Evolutionary conservation across 371 early-diverging fungal genomes (phyloP).

Genomic region (Sporodiniella umbellata): DNA sequence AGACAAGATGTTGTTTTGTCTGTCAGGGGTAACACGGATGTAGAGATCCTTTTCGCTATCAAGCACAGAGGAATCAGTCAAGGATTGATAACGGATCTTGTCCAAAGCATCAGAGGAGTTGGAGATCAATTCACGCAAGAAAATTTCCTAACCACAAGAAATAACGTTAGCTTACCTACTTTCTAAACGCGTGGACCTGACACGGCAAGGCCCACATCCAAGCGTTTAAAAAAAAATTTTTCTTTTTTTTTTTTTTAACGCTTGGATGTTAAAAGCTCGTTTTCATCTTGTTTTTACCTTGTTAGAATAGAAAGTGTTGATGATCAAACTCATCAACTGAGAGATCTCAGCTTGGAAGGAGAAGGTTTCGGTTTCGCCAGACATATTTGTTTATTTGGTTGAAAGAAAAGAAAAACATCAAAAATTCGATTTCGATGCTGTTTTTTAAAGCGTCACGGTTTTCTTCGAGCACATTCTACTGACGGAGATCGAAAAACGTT

Average conservation of each 20-base stretch:
- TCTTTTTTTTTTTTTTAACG: too few species aligned
- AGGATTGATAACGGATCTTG: slow-evolving; percentile 71
- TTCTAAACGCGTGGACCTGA: too few species aligned
- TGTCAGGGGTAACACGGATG: slow-evolving; percentile 64
- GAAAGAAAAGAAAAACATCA: slow-evolving; percentile 17
- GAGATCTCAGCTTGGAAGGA: slow-evolving; percentile 92
- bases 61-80: slow-evolving; percentile 55
- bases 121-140: slow-evolving; percentile 85
- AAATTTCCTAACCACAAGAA: slow-evolving; percentile 56
- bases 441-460: slow-evolving; percentile 13
- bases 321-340: slow-evolving; percentile 93
- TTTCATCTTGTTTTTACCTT: too few species aligned
- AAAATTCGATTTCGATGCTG: too few species aligned
- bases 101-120: slow-evolving; percentile 87
- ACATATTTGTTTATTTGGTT: slow-evolving; percentile 17
- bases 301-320: slow-evolving; percentile 54
- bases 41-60: slow-evolving; percentile 55
- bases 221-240: too few species aligned
- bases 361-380: slow-evolving; percentile 64
- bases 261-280: too few species aligned
- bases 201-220: too few species aligned
- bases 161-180: background rate
- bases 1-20: slow-evolving; percentile 55
- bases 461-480: slow-evolving; percentile 24
- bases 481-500: too few species aligned